Conservation (phyloP, 345 rosid species). For the Passiflora organensis region DNA sequence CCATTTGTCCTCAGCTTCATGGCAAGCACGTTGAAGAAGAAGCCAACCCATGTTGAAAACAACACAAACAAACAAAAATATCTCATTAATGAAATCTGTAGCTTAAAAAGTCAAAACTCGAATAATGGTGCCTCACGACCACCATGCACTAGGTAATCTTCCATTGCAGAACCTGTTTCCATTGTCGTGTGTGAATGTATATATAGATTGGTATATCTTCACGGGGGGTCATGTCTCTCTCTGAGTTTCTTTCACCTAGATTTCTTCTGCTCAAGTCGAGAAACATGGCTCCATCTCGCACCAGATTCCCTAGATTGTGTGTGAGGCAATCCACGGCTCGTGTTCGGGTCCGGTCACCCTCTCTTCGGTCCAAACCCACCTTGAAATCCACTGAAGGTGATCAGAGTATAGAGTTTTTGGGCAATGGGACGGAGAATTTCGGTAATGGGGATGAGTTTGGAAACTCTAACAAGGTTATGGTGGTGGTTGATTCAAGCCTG, state of each 20-base stretch:
- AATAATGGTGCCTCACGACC: background rate
- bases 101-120: background rate
- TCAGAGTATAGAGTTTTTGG: slow-evolving; percentile 46
- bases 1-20: slow-evolving; percentile 11
- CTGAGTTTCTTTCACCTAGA: slow-evolving; percentile 3
- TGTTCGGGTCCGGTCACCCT: slow-evolving; percentile 40
- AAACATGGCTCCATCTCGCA: slow-evolving; percentile 25
- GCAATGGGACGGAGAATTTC: slow-evolving; percentile 10
- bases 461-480: slow-evolving; percentile 71
- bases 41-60: slow-evolving; percentile 23
- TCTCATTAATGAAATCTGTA: slow-evolving; percentile 4
- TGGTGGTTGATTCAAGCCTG: slow-evolving; percentile 62
- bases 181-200: no score
- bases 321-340: slow-evolving; percentile 32
- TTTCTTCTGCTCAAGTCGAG: background rate
- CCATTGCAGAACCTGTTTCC: no score
- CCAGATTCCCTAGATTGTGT: slow-evolving; percentile 37
- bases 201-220: no score
- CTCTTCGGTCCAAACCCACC: slow-evolving; percentile 33
- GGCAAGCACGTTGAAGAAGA: slow-evolving; percentile 30
- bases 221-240: background rate
- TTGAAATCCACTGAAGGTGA: slow-evolving; percentile 34
- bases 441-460: slow-evolving; percentile 7
- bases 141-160: no score
- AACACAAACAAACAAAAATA: slow-evolving; percentile 19